Conservation (phyloP, 164 flowering plant species). For the Akebia trifoliata region DNA sequence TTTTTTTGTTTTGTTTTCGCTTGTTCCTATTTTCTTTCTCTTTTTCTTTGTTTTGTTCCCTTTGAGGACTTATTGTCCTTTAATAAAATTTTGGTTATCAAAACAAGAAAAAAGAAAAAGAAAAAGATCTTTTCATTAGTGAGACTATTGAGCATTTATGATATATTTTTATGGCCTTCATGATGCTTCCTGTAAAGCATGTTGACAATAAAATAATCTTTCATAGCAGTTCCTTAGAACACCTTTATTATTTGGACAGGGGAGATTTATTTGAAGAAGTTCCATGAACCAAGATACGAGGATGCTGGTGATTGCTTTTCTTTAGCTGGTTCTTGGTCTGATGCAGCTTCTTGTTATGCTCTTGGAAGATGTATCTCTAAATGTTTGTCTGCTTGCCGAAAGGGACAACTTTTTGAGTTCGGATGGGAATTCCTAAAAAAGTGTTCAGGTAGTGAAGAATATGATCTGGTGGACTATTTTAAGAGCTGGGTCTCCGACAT, state of each 20-base stretch:
- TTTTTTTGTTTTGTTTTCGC: too few species aligned
- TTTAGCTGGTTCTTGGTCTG: slow-evolving; percentile 28
- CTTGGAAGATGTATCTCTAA: slow-evolving; percentile 27
- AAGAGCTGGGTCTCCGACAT: background rate
- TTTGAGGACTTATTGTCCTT: too few species aligned
- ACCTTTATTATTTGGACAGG: slow-evolving; percentile 24
- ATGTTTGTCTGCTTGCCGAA: slow-evolving; percentile 35
- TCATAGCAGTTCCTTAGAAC: too few species aligned
- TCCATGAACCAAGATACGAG: slow-evolving; percentile 30
- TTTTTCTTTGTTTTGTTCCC: too few species aligned
- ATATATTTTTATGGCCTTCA: background rate
- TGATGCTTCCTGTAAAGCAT: background rate
- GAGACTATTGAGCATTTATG: background rate
- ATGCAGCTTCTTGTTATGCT: slow-evolving; percentile 41
- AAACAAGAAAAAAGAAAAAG: too few species aligned
- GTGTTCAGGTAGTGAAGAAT: background rate
- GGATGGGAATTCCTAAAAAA: slow-evolving; percentile 16
- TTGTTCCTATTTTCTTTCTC: too few species aligned
- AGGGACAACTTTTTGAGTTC: slow-evolving; percentile 33
- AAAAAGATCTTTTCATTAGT: too few species aligned
- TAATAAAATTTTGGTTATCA: too few species aligned
- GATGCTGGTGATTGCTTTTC: slow-evolving; percentile 49
- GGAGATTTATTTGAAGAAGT: slow-evolving; percentile 32
- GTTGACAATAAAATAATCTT: too few species aligned
- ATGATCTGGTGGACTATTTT: background rate